Base-by-base conservation (phyloP, 2,329 filamentous ascomycete genomes). In the Incumbomyces lentus region DNA sequence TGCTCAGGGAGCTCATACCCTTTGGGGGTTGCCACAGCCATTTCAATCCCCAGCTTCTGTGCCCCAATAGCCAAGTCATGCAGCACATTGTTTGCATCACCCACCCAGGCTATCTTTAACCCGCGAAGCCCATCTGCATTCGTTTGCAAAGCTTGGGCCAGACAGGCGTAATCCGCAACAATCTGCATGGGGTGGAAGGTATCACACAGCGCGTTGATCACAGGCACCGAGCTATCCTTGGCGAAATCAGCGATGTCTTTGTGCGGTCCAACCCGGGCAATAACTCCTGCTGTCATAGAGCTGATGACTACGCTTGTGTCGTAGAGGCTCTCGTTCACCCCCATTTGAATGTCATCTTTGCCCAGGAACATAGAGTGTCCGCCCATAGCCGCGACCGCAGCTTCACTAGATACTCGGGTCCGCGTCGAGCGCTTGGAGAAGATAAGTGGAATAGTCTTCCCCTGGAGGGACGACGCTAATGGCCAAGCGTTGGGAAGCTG, bases 301-400 rank as follows among this genome's bases (percentile, higher is more conserved):
- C 88, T 95, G 55, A 98, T 87, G 52, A 98, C 87, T 34, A 84
- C 75, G 0, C 86, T 82, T 4, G 89, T 95, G 66, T 98, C 92
- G 62, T 86, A 84, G n/a, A 96, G 74, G 4, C 86, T 89, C 68
- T 98, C 92, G 59, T 98, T 98, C 53, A 70, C 92, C 44, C 92
- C 92, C 16, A 98, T 74, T 66, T 98, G 92, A 52, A 98, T 98
- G 62, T 98, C 92, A 46, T 93, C 83, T 62, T 89, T 92, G 59
- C 89, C 88, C 49, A 98, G 68, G 63, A 98, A 98, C 89, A 98
- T 95, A 17, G 92, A 82, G 59, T 95, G 84, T 0, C 90, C 92
- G 32, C 89, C 88, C 72, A 98, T 76, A 49, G 86, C 72, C n/a
- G 83, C 78, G 32, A 95, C 81, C 11, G 92, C 92, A 6, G 84